Conservation (phyloP, 352 stramenopile genomes). For the Pythium chondricola region DNA sequence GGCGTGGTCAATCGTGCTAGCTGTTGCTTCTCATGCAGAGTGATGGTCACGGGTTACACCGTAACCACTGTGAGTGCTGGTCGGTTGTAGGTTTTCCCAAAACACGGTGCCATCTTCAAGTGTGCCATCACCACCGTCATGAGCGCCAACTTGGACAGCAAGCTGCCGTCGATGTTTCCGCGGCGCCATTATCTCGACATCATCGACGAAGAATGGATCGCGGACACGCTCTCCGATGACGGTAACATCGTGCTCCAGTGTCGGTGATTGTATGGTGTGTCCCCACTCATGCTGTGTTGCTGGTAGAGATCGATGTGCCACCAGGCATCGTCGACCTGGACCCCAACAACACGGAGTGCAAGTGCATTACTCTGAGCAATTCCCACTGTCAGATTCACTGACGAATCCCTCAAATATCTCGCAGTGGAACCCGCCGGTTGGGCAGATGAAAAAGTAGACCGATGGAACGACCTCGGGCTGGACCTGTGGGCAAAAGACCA, state of each 20-base stretch:
- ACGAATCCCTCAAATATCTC: too few species aligned
- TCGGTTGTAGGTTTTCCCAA: neutral
- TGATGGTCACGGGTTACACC: neutral
- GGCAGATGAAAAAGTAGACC: conserved; percentile 57
- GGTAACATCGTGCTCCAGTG: conserved; percentile 18
- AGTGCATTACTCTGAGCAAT: too few species aligned
- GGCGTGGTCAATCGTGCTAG: too few species aligned
- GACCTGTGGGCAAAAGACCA: conserved; percentile 44
- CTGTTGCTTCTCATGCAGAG: too few species aligned
- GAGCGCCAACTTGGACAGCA: conserved; percentile 43
- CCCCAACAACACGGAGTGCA: conserved; percentile 45
- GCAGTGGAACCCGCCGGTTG: conserved; percentile 45
- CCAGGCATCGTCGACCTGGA: conserved; percentile 42
- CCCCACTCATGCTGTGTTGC: neutral
- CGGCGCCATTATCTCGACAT: conserved; percentile 71
- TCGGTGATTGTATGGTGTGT: neutral
- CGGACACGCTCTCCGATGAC: conserved; percentile 73
- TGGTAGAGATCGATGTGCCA: conserved; percentile 66
- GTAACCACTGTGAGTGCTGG: conserved; percentile 3
- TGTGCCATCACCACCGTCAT: too few species aligned
- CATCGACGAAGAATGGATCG: conserved; percentile 80
- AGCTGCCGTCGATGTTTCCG: conserved; percentile 62
- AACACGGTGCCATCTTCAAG: too few species aligned
- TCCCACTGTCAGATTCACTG: too few species aligned
- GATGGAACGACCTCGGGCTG: conserved; percentile 75